A percentile compares a stretch with the other conserved stretches of the same genome.
phyloP scores from a whole-genome alignment of 1,284 basidiomycete genomes.

The Fomitopsis betulina region DNA sequence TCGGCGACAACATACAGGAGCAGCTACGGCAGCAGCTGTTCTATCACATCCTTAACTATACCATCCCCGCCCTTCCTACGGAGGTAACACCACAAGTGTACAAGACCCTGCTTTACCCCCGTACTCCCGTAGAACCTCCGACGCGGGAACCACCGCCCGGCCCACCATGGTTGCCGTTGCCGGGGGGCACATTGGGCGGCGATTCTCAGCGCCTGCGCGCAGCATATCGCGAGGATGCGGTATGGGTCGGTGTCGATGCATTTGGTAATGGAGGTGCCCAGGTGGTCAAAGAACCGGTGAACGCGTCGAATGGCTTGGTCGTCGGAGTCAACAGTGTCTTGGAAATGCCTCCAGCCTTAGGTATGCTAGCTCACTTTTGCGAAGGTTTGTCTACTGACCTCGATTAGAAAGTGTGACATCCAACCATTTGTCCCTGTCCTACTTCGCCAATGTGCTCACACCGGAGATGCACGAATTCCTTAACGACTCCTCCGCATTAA shows the following conservation, averaged over 20 bases:
- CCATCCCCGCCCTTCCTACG: conserved; percentile 48
- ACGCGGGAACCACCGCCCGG: conserved; percentile 63
- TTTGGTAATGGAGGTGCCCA: conserved; percentile 65
- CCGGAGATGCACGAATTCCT: conserved; percentile 50
- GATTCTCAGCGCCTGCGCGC: conserved; percentile 81
- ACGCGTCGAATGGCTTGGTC: conserved; percentile 76
- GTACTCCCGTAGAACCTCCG: conserved; percentile 47
- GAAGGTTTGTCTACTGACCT: conserved; percentile 8
- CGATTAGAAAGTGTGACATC: conserved; percentile 52
- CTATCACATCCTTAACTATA: conserved; percentile 92
- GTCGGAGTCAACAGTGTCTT: conserved; percentile 77
- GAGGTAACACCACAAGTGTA: conserved; percentile 37
- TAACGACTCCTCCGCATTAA: conserved; percentile 68
- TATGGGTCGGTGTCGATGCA: conserved; percentile 69
- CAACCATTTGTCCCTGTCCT: conserved; percentile 57
- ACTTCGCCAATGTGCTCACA: conserved; percentile 66
- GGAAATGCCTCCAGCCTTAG: conserved; percentile 70
- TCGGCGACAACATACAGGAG: conserved; percentile 81
- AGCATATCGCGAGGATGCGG: conserved; percentile 42
- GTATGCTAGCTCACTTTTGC: conserved; percentile 37
- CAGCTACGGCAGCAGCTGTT: conserved; percentile 87
- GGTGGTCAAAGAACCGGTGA: conserved; percentile 49
- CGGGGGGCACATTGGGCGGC: conserved; percentile 77
- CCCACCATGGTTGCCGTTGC: conserved; percentile 83
- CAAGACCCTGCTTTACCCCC: conserved; percentile 72